phyloP scores from a whole-genome alignment of 352 stramenopile genomes.

The Discostella stelligera region DNA sequence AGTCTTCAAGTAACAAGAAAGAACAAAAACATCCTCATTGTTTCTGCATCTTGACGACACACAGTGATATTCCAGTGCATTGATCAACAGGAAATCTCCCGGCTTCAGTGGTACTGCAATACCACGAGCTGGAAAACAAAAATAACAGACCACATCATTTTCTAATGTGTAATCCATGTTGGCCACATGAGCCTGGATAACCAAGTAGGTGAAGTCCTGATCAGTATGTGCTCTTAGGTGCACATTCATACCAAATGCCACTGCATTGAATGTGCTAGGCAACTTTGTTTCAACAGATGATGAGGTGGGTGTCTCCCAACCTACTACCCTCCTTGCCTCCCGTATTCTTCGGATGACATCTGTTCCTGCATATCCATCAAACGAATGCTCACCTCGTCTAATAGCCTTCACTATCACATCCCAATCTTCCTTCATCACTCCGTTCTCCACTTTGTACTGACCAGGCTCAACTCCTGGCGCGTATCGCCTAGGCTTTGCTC shows the following conservation, averaged over 20 bases:
- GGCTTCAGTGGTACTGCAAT: neutral
- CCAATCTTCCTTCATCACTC: neutral
- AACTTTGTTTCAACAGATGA: neutral
- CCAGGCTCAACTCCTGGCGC: neutral
- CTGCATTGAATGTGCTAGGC: neutral
- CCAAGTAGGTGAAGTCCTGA: neutral
- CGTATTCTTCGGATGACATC: neutral
- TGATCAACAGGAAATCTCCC: constrained; percentile 9
- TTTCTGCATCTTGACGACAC: constrained; percentile 3
- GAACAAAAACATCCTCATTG: neutral
- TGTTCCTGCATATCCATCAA: neutral
- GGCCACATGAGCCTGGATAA: constrained; percentile 2
- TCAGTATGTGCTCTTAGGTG: neutral
- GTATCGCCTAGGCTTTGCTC: neutral
- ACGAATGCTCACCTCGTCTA: neutral
- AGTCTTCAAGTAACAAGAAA: constrained; percentile 24
- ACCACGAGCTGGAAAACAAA: constrained; percentile 6
- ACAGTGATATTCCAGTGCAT: neutral
- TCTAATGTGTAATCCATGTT: neutral
- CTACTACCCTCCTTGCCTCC: neutral
- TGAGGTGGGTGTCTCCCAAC: neutral
- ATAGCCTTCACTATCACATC: neutral
- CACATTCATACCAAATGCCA: constrained; percentile 4
- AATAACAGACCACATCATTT: neutral
- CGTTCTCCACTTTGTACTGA: neutral